These are phyloP conservation scores for Geopyxis carbonaria DNA, from an alignment of 495 filamentous ascomycete species.

Conservation along the genomic window DNA sequence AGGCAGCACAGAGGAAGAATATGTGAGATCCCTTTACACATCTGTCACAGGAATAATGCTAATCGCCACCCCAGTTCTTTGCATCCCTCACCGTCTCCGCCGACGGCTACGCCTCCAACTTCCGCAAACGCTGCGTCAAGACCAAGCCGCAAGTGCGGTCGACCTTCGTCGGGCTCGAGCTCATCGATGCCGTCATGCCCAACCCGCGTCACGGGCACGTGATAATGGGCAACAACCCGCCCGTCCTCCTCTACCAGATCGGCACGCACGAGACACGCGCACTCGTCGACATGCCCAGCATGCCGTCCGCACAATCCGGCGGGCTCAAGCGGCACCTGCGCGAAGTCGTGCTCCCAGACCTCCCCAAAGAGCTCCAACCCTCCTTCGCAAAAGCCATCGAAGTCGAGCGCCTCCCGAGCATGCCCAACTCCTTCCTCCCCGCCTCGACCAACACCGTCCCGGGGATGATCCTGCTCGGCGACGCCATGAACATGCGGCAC, in stretches of 20 bases:
- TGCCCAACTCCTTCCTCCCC: slow-evolving; percentile 90
- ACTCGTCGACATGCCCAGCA: slow-evolving; percentile 70
- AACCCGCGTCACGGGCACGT: slow-evolving; percentile 65
- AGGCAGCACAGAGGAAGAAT: slow-evolving; percentile 12
- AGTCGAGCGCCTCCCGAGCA: slow-evolving; percentile 47
- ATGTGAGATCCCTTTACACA: slow-evolving; percentile 18
- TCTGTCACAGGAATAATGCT: not conserved
- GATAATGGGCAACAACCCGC: slow-evolving; percentile 58
- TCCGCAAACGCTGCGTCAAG: slow-evolving; percentile 65
- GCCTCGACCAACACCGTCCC: slow-evolving; percentile 47
- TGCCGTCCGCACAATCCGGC: slow-evolving; percentile 57
- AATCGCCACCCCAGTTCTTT: slow-evolving; percentile 41
- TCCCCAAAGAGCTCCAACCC: slow-evolving; percentile 56
- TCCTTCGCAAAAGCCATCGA: slow-evolving; percentile 62
- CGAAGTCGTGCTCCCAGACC: slow-evolving; percentile 54
- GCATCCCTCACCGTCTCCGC: slow-evolving; percentile 72
- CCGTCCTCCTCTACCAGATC: slow-evolving; percentile 92
- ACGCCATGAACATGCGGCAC: slow-evolving; percentile 95
- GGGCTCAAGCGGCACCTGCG: slow-evolving; percentile 67
- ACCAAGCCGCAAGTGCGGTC: slow-evolving; percentile 50
- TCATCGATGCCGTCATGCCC: slow-evolving; percentile 71
- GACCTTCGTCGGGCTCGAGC: slow-evolving; percentile 83
- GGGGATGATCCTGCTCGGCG: slow-evolving; percentile 69
- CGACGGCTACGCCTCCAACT: slow-evolving; percentile 86
- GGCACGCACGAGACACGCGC: slow-evolving; percentile 84